These are phyloP conservation scores for Brassica balearica DNA, from an alignment of 441 rosid species.

Conservation along the genomic window DNA sequence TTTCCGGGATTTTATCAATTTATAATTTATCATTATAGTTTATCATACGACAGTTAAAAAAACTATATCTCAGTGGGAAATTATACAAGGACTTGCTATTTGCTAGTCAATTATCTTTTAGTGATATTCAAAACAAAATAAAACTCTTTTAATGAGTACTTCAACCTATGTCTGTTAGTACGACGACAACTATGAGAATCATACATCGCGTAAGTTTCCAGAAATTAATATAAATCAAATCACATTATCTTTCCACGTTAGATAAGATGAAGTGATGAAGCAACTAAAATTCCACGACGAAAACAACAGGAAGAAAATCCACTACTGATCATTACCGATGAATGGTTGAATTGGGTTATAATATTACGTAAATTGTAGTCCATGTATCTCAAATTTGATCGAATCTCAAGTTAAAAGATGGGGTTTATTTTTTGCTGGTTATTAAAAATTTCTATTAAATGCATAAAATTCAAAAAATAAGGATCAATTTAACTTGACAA, in stretches of 20 bases:
- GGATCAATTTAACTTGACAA: not conserved
- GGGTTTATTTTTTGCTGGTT: not conserved
- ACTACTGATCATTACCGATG: not conserved
- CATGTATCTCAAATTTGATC: not conserved
- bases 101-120: not conserved
- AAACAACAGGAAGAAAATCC: not conserved
- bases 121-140: not conserved
- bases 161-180: not conserved
- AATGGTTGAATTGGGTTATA: too few relatives aligned
- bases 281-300: slow-evolving; percentile 21
- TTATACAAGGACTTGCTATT: not conserved
- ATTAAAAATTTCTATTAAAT: not conserved
- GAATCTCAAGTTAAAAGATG: not conserved
- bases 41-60: not conserved
- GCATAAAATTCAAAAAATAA: too few relatives aligned
- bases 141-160: not conserved
- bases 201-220: not conserved
- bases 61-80: not conserved
- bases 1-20: not conserved
- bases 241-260: slow-evolving; percentile 18
- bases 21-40: not conserved
- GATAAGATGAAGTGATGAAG: slow-evolving; percentile 5
- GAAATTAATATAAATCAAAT: not conserved
- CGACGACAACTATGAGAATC: not conserved
- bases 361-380: not conserved